phyloP scores from a whole-genome alignment of 108 stramenopile genomes.

The Skeletonema tropicum region DNA sequence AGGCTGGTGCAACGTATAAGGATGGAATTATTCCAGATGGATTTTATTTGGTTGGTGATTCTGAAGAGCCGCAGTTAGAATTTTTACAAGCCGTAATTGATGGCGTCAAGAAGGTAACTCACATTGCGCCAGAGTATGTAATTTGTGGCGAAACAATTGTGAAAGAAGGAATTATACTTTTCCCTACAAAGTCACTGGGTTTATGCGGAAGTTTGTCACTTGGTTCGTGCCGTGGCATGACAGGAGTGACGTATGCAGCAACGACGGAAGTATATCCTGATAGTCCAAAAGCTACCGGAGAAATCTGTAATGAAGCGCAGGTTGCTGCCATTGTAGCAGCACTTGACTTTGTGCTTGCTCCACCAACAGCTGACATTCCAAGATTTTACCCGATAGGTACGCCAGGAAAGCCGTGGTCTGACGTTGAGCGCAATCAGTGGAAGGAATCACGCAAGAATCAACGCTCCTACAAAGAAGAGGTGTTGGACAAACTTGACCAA shows the following conservation, averaged over 20 bases:
- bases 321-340: slow-evolving; percentile 60
- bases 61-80: slow-evolving; percentile 12
- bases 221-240: not conserved
- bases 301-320: slow-evolving; percentile 68
- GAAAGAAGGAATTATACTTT: slow-evolving; percentile 27
- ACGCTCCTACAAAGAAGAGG: slow-evolving; percentile 62
- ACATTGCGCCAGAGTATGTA: slow-evolving; percentile 39
- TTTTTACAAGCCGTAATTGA: slow-evolving; percentile 37
- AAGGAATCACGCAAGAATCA: slow-evolving; percentile 28
- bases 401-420: slow-evolving; percentile 62
- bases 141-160: slow-evolving; percentile 26
- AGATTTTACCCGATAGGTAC: slow-evolving; percentile 67
- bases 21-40: slow-evolving; percentile 60
- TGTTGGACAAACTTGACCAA: slow-evolving; percentile 35
- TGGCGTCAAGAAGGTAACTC: slow-evolving; percentile 47
- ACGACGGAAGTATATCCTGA: slow-evolving; percentile 83
- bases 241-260: slow-evolving; percentile 21
- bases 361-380: slow-evolving; percentile 22
- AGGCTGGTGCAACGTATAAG: slow-evolving; percentile 42
- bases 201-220: slow-evolving; percentile 6
- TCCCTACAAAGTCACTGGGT: slow-evolving; percentile 8
- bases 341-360: slow-evolving; percentile 54
- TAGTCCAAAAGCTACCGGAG: slow-evolving; percentile 47
- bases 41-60: slow-evolving; percentile 55
- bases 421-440: slow-evolving; percentile 58